Percentiles rank a stretch among this genome's conserved stretches.
Evolutionary conservation across 1,284 basidiomycete species (phyloP).

Genomic region (Ustilago lituana): DNA sequence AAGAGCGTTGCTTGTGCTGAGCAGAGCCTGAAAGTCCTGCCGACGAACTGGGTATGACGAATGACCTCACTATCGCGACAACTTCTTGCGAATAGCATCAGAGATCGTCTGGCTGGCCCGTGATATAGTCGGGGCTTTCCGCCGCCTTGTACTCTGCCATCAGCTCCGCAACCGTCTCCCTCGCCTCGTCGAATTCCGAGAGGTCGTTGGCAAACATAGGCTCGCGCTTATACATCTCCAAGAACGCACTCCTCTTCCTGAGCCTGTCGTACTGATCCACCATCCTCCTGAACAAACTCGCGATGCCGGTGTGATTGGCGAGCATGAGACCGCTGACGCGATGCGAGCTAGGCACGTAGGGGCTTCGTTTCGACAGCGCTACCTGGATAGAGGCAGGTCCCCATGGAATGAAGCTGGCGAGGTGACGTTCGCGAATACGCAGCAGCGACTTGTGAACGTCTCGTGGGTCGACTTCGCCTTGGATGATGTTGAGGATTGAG

Average conservation of each 20-base stretch:
- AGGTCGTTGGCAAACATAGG: constrained; percentile 68
- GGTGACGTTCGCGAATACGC: constrained; percentile 92
- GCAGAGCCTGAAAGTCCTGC: neutral
- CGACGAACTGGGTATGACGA: constrained; percentile 12
- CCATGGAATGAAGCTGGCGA: constrained; percentile 99
- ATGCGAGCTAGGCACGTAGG: constrained; percentile 83
- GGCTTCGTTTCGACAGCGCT: constrained; percentile 88
- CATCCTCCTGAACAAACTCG: constrained; percentile 85
- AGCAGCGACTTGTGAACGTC: constrained; percentile 98
- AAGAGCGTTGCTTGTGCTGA: neutral
- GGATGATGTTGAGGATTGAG: constrained; percentile 97
- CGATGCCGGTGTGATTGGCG: constrained; percentile 97
- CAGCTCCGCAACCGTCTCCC: constrained; percentile 62
- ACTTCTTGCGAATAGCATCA: constrained; percentile 1
- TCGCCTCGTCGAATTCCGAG: constrained; percentile 63
- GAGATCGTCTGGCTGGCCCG: constrained; percentile 43
- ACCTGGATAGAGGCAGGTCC: constrained; percentile 98
- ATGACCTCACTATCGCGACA: neutral
- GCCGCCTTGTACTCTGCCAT: constrained; percentile 66
- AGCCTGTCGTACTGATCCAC: constrained; percentile 93
- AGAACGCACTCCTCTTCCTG: constrained; percentile 87
- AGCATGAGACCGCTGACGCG: constrained; percentile 98
- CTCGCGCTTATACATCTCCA: constrained; percentile 98
- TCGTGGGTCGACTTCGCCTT: constrained; percentile 94
- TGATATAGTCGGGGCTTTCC: constrained; percentile 59